phyloP scores from a whole-genome alignment of 1,139 yeast species.

The Sugiyamaella castrensis region DNA sequence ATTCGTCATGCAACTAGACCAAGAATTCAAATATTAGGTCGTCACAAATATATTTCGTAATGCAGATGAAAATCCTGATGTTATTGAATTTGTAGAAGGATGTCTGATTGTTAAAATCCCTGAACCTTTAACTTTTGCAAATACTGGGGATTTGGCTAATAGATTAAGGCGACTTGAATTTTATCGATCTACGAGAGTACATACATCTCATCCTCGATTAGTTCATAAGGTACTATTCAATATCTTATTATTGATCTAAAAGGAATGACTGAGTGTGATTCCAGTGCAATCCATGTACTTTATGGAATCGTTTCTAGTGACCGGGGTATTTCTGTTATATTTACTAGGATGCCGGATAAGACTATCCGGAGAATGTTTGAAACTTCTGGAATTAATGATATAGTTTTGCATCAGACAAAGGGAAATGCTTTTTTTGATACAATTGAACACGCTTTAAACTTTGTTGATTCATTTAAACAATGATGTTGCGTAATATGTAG shows the following conservation, averaged over 20 bases:
- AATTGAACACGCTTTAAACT: constrained; percentile 39
- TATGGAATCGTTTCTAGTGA: constrained; percentile 51
- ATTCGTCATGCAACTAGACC: constrained; percentile 84
- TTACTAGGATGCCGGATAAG: constrained; percentile 58
- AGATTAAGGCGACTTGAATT: constrained; percentile 74
- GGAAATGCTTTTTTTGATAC: constrained; percentile 33
- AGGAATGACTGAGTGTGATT: constrained; percentile 85
- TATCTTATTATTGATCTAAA: constrained; percentile 76
- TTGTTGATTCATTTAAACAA: constrained; percentile 22
- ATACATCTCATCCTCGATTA: constrained; percentile 70
- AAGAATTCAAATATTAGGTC: constrained; percentile 82
- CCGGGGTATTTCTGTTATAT: constrained; percentile 58
- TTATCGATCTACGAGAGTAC: constrained; percentile 80
- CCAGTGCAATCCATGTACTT: constrained; percentile 80
- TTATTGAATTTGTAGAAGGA: constrained; percentile 71
- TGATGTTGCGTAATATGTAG: not conserved
- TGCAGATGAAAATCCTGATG: constrained; percentile 53
- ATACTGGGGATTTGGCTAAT: constrained; percentile 75
- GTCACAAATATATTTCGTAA: constrained; percentile 72
- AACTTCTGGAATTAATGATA: constrained; percentile 37
- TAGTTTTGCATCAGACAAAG: constrained; percentile 31
- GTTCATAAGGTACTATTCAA: constrained; percentile 54
- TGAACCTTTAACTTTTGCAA: constrained; percentile 90
- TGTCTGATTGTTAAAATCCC: constrained; percentile 85
- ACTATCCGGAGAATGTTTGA: constrained; percentile 41